Conservation (phyloP, 2,329 filamentous ascomycete species). For the Laburnicola sp. region DNA sequence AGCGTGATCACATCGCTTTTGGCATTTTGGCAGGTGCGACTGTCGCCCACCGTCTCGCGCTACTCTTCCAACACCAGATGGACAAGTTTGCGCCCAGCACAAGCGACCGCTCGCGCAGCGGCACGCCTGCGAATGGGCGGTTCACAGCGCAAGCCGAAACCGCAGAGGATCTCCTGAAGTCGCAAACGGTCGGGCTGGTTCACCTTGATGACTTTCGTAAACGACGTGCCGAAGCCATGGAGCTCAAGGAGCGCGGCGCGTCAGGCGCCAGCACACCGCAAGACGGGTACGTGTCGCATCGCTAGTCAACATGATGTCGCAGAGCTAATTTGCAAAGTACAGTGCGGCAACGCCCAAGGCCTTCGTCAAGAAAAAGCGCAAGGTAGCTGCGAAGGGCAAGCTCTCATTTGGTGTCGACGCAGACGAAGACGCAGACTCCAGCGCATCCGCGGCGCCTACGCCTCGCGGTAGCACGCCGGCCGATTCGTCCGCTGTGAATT, state of each 20-base stretch:
- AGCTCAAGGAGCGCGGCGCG: conserved; percentile 82
- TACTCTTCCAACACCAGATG: conserved; percentile 20
- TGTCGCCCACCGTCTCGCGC: neutral
- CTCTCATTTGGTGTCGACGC: conserved; percentile 73
- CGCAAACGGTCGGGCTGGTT: conserved; percentile 87
- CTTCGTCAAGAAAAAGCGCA: conserved; percentile 61
- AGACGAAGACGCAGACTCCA: conserved; percentile 60
- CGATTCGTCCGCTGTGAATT: conserved; percentile 42
- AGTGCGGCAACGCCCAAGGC: conserved; percentile 58
- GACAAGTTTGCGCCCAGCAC: conserved; percentile 32
- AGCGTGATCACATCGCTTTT: conserved; percentile 18
- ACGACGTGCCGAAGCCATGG: conserved; percentile 88
- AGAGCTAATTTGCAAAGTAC: conserved; percentile 59
- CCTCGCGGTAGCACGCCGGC: conserved; percentile 45
- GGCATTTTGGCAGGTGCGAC: neutral
- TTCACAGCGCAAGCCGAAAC: conserved; percentile 78
- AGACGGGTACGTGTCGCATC: conserved; percentile 59
- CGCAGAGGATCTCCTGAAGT: conserved; percentile 79
- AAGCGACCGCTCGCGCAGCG: conserved; percentile 23
- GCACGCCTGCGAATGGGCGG: conserved; percentile 52
- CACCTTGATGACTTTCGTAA: conserved; percentile 94
- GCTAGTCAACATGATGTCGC: neutral
- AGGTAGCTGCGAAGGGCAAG: conserved; percentile 59
- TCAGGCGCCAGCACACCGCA: conserved; percentile 58
- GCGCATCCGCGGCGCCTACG: conserved; percentile 41